Evolutionary conservation across 2,329 filamentous ascomycete genomes (phyloP).

Genomic region (Aspergillus oerlinghausenensis): DNA sequence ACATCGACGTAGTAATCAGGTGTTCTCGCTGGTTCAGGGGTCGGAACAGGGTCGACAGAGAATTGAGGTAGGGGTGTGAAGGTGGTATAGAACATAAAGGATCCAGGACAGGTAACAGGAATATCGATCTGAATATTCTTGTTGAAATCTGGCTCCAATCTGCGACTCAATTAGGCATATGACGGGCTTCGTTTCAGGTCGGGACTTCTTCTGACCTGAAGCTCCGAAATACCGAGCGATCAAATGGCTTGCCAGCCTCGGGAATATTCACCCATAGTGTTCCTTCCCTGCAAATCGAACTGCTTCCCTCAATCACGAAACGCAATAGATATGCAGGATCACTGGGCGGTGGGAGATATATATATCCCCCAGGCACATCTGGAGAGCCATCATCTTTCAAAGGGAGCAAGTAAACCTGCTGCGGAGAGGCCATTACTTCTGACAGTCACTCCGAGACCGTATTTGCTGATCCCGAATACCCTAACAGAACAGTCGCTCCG

Average conservation of each 20-base stretch:
- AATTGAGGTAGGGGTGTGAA: conserved; percentile 83
- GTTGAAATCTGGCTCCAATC: conserved; percentile 89
- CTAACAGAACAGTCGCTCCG: neutral
- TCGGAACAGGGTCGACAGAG: conserved; percentile 51
- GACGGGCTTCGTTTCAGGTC: neutral
- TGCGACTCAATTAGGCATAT: conserved; percentile 20
- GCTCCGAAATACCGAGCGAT: conserved; percentile 74
- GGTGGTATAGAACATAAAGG: conserved; percentile 91
- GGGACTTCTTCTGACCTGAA: conserved; percentile 65
- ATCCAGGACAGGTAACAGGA: conserved; percentile 74
- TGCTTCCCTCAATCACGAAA: conserved; percentile 89
- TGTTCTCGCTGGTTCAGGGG: conserved; percentile 61
- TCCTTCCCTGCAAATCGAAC: conserved; percentile 89
- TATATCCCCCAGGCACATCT: conserved; percentile 81
- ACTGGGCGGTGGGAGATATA: conserved; percentile 77
- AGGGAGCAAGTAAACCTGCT: conserved; percentile 80
- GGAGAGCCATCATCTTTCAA: conserved; percentile 92
- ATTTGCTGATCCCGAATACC: too few relatives aligned
- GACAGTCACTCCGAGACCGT: neutral
- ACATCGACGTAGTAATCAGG: conserved; percentile 90
- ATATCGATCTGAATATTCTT: conserved; percentile 85
- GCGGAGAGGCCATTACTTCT: conserved; percentile 8
- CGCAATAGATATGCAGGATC: conserved; percentile 71
- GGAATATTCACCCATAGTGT: conserved; percentile 97
- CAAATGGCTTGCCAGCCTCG: conserved; percentile 67